Evolutionary conservation across 352 stramenopile species (phyloP).

Genomic region (Globisporangium megalacanthum): DNA sequence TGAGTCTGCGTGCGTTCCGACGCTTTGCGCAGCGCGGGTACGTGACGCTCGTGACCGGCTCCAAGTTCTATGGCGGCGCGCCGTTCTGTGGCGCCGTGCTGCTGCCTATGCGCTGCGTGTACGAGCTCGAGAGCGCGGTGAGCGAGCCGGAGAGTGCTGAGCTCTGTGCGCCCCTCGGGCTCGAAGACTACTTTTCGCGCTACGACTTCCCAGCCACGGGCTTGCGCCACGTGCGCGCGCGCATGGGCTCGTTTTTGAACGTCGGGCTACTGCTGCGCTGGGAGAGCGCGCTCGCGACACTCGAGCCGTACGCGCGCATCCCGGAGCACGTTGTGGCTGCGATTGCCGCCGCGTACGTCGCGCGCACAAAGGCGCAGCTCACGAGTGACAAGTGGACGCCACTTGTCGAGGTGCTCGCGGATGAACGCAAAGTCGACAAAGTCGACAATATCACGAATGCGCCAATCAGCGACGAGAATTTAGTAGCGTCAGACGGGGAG

Average conservation of each 20-base stretch:
- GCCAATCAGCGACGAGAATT: conserved; percentile 5
- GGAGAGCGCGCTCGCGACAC: conserved; percentile 73
- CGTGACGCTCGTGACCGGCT: conserved; percentile 76
- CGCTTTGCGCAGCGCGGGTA: conserved; percentile 63
- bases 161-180: conserved; percentile 56
- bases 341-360: conserved; percentile 62
- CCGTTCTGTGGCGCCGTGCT: conserved; percentile 84
- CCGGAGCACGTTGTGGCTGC: conserved; percentile 31
- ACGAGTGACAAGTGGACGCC: conserved; percentile 25
- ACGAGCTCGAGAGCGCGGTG: conserved; percentile 71
- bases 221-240: conserved; percentile 60
- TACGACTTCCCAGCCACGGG: conserved; percentile 57
- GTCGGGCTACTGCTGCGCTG: conserved; percentile 73
- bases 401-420: conserved; percentile 43
- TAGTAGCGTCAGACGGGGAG: no score
- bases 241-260: conserved; percentile 61
- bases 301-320: conserved; percentile 74
- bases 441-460: neutral
- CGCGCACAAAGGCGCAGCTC: conserved; percentile 40
- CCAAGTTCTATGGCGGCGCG: conserved; percentile 84
- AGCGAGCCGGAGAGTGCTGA: conserved; percentile 44
- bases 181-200: conserved; percentile 81
- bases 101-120: conserved; percentile 68
- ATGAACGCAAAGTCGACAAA: no score
- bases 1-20: conserved; percentile 52